These are phyloP conservation scores for Davidsoniella virescens DNA, from an alignment of 2,329 filamentous ascomycete species.

Conservation along the genomic window DNA sequence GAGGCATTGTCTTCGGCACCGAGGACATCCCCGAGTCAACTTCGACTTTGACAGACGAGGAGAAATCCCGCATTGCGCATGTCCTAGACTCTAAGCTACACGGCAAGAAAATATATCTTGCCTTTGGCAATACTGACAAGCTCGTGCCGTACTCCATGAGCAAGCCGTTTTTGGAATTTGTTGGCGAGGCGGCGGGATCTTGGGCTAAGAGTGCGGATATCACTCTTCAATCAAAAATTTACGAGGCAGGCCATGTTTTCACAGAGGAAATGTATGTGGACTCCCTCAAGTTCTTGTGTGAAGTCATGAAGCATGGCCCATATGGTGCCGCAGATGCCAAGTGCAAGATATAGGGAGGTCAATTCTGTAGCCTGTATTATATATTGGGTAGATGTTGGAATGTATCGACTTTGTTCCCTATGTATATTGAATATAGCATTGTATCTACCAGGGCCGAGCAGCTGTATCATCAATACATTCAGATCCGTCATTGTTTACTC, in stretches of 20 bases:
- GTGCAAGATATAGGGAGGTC: too few species aligned
- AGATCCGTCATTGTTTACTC: slow-evolving; percentile 19
- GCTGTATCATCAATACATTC: slow-evolving; percentile 26
- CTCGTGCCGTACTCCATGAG: slow-evolving; percentile 52
- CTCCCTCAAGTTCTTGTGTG: slow-evolving; percentile 45
- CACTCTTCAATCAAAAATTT: slow-evolving; percentile 48
- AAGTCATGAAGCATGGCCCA: slow-evolving; percentile 24
- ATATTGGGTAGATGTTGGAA: too few species aligned
- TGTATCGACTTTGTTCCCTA: too few species aligned
- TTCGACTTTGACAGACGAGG: slow-evolving; percentile 18
- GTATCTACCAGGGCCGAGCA: slow-evolving; percentile 24
- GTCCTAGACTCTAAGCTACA: slow-evolving; percentile 27
- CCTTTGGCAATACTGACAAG: slow-evolving; percentile 51
- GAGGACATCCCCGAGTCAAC: slow-evolving; percentile 23
- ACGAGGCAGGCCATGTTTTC: slow-evolving; percentile 56
- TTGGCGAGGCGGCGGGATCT: slow-evolving; percentile 41
- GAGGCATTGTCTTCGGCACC: slow-evolving; percentile 51
- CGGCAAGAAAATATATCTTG: slow-evolving; percentile 48
- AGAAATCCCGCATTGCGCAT: slow-evolving; percentile 28
- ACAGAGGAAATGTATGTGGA: slow-evolving; percentile 49
- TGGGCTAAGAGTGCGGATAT: slow-evolving; percentile 38
- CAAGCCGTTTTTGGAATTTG: slow-evolving; percentile 42
- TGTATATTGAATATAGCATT: not conserved
- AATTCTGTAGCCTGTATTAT: too few species aligned
- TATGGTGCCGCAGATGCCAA: not conserved